Evolutionary conservation across 495 filamentous ascomycete genomes (phyloP).

Genomic region (Annulohypoxylon bovei): DNA sequence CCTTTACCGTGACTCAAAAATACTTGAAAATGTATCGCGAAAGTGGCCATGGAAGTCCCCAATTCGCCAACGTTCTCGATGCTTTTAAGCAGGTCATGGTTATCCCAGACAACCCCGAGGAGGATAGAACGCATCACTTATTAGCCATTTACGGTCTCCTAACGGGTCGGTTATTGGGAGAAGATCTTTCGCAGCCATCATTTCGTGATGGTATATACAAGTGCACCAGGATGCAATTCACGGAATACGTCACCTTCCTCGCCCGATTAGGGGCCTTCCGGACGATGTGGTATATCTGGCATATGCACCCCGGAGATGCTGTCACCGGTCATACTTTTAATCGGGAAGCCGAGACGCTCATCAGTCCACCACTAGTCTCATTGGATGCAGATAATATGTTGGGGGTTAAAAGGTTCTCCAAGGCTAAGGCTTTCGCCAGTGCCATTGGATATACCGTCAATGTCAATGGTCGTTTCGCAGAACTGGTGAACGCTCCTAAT

Average conservation of each 20-base stretch:
- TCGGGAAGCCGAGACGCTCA: neutral
- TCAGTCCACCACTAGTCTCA: neutral
- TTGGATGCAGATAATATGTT: neutral
- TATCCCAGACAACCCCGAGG: neutral
- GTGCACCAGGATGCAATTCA: neutral
- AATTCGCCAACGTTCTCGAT: neutral
- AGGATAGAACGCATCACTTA: neutral
- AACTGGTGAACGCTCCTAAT: neutral
- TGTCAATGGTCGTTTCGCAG: neutral
- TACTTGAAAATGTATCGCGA: slow-evolving; percentile 26
- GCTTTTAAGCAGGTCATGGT: neutral
- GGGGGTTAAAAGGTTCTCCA: neutral
- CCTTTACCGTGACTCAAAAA: slow-evolving; percentile 15
- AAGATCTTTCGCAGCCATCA: neutral
- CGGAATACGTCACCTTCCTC: slow-evolving; percentile 32
- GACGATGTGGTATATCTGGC: slow-evolving; percentile 43
- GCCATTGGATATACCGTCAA: slow-evolving; percentile 25
- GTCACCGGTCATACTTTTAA: neutral
- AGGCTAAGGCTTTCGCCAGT: neutral
- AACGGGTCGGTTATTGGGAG: slow-evolving; percentile 6
- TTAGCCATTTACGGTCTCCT: slow-evolving; percentile 27
- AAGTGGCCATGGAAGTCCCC: neutral
- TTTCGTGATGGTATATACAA: slow-evolving; percentile 1
- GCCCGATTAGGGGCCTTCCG: slow-evolving; percentile 42
- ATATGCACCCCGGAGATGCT: neutral